Evolutionary conservation across 2,329 filamentous ascomycete genomes (phyloP).

Genomic region (Talaromyces rugulosus): DNA sequence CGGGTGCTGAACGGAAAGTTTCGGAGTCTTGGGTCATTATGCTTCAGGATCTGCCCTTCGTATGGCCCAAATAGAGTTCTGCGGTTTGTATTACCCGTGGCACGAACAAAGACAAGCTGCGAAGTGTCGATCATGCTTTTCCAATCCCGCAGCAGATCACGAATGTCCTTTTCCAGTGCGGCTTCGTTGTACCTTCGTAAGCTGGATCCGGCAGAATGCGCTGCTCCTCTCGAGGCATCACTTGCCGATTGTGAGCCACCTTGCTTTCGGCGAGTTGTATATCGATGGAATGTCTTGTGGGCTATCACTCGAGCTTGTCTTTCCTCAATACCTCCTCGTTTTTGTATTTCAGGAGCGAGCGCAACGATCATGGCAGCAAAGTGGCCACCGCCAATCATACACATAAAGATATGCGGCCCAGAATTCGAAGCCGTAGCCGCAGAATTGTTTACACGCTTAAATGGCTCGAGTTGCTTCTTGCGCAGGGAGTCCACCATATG

Average conservation of each 20-base stretch:
- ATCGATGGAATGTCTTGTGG: constrained; percentile 96
- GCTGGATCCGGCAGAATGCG: constrained; percentile 87
- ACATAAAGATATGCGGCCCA: constrained; percentile 86
- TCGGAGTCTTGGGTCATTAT: constrained; percentile 74
- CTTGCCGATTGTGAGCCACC: constrained; percentile 92
- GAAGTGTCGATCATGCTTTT: constrained; percentile 77
- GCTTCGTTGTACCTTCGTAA: constrained; percentile 92
- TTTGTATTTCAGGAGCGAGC: constrained; percentile 72
- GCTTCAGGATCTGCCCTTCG: constrained; percentile 75
- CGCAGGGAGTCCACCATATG: constrained; percentile 65
- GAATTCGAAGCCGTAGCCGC: constrained; percentile 29
- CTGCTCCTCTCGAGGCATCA: constrained; percentile 87
- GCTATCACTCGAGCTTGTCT: constrained; percentile 82
- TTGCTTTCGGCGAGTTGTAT: constrained; percentile 93
- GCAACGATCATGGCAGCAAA: constrained; percentile 97
- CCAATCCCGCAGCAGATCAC: constrained; percentile 78
- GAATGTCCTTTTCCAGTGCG: constrained; percentile 82
- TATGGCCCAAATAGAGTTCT: constrained; percentile 87
- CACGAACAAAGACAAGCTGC: constrained; percentile 82
- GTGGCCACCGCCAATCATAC: constrained; percentile 97
- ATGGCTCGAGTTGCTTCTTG: constrained; percentile 71
- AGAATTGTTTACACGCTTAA: constrained; percentile 27
- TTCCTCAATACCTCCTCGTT: constrained; percentile 67
- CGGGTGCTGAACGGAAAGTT: constrained; percentile 92
- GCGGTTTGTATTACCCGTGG: constrained; percentile 80